Conservation (phyloP, 164 flowering plant genomes). For the Aristolochia californica region DNA sequence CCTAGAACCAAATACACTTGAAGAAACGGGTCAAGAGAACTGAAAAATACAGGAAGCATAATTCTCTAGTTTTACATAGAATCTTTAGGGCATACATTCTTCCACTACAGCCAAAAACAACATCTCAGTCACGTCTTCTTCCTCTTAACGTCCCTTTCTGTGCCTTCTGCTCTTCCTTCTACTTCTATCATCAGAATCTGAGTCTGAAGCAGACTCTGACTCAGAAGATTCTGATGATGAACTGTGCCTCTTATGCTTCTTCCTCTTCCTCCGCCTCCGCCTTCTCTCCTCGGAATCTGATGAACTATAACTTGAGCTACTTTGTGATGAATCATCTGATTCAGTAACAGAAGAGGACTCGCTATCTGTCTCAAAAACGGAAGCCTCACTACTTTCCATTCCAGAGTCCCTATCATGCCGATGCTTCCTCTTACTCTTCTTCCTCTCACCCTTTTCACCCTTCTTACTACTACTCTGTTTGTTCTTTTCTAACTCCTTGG, state of each 20-base stretch:
- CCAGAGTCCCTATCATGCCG: conserved; percentile 45
- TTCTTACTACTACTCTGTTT: conserved; percentile 5
- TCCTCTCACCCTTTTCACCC: conserved; percentile 21
- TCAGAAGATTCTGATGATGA: conserved; percentile 65
- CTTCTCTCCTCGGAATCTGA: conserved; percentile 73
- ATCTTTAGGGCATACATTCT: no score
- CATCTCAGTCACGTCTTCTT: no score
- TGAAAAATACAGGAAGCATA: no score
- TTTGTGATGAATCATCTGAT: conserved; percentile 57
- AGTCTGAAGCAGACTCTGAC: conserved; percentile 52
- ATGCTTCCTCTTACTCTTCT: conserved; percentile 81
- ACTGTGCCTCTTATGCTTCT: conserved; percentile 42
- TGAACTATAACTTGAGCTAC: conserved; percentile 63
- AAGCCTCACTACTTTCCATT: conserved; percentile 61
- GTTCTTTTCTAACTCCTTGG: conserved; percentile 24
- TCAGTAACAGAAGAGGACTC: conserved; percentile 57
- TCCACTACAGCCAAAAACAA: no score
- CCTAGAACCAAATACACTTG: no score
- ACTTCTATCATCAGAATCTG: conserved; percentile 60
- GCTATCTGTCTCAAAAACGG: conserved; percentile 76
- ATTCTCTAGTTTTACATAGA: no score
- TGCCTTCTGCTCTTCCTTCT: conserved; percentile 54
- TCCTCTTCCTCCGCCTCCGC: conserved; percentile 46
- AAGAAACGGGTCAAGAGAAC: no score
- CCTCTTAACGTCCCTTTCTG: conserved; percentile 29